Base-by-base conservation (phyloP, 75 land plant genomes). In the Chamaecyparis obtusa region DNA sequence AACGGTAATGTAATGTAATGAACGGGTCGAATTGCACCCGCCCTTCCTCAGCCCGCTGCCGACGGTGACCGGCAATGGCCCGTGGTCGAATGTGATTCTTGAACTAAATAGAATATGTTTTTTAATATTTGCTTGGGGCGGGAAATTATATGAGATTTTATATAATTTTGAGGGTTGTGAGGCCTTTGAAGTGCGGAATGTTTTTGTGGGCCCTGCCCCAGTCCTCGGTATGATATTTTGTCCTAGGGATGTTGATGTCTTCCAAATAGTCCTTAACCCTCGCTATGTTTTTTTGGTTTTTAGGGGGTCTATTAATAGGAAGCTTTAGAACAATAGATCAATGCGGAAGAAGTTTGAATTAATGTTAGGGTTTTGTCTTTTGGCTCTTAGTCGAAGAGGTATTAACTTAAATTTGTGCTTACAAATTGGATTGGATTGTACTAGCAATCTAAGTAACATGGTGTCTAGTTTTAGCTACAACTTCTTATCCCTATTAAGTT, bases 1-100 rank as follows among this genome's bases (percentile, higher is more conserved):
- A 81, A 27, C 83, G 83, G 83, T 81, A n/a, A 46, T n/a, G 83
- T 46, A n/a, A 46, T n/a, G 83, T 46, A 46, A 46, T 46, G 46
- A 81, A 81, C n/a, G 32, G 30, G 83, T 51, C 54, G 54, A 51
- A 14, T 51, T n/a, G 27, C 13, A 21, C n/a, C 83, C 51, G 46
- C 83, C 30, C 44, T 81, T n/a, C 24, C 83, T 9, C 2, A 19
- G 51, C 83, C 48, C 46, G 30, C 21, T 80, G 41, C 48, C 83
- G 0, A n/a, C 2, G 83, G 83, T 46, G 83, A 81, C 83, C 83
- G 83, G 49, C 49, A 43, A 81, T 81, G 51, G 27, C 51, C 83
- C 83, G 15, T n/a, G n/a, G 51, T 24, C 24, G 48, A 43, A 21
- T 41, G 83, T 39, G 46, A 21, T 44, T 39, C 46, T 27, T 10